Conservation (phyloP, 106 monocot genomes). For the Narthecium ossifragum region DNA sequence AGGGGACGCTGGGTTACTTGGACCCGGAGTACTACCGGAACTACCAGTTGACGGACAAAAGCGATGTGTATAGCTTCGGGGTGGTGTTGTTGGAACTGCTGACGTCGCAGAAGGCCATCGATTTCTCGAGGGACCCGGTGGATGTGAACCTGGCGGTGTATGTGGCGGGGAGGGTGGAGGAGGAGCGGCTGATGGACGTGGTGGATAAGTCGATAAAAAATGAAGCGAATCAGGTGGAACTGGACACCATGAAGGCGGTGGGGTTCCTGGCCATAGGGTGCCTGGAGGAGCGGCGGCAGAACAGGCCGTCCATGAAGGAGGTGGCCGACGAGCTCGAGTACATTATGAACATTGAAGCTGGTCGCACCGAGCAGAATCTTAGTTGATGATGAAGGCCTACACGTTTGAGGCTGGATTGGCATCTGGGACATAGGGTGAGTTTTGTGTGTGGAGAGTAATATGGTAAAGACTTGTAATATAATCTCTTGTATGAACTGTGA, state of each 20-base stretch:
- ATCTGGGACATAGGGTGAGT: too few relatives aligned
- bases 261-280: constrained; percentile 57
- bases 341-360: constrained; percentile 35
- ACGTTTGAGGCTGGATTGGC: too few relatives aligned
- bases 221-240: constrained; percentile 35
- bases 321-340: constrained; percentile 55
- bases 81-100: constrained; percentile 64
- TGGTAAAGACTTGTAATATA: too few relatives aligned
- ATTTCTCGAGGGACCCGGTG: constrained; percentile 36
- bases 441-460: too few relatives aligned
- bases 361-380: background rate
- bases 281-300: constrained; percentile 56
- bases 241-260: constrained; percentile 53
- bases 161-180: constrained; percentile 33
- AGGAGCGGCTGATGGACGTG: constrained; percentile 48
- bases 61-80: constrained; percentile 88
- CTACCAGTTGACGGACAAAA: constrained; percentile 94
- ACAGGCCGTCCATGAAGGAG: constrained; percentile 66
- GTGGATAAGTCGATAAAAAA: constrained; percentile 29
- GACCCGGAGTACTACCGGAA: constrained; percentile 92
- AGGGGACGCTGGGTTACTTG: constrained; percentile 83
- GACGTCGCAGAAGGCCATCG: constrained; percentile 56
- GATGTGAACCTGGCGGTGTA: constrained; percentile 60
- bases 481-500: too few relatives aligned
- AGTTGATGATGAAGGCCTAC: too few relatives aligned